Evolutionary conservation across 192 early-diverging fungal genomes (phyloP).

Genomic region (Cetraspora pellucida): DNA sequence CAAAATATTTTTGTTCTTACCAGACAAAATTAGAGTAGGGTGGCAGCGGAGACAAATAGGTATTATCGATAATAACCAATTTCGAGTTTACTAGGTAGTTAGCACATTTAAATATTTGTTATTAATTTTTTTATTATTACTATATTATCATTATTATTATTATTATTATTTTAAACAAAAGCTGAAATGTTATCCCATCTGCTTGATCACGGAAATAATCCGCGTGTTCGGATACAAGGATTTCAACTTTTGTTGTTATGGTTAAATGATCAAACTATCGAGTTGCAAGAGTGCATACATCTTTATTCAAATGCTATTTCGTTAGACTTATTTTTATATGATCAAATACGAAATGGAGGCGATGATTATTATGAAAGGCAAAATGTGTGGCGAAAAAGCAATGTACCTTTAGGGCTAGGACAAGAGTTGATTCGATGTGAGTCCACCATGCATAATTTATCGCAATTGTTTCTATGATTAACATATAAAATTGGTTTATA

Average conservation of each 20-base stretch:
- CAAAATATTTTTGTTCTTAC: slow-evolving; percentile 68
- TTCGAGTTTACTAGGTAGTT: too few species aligned
- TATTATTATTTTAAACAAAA: slow-evolving; percentile 28
- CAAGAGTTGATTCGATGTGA: not conserved
- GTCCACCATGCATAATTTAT: not conserved
- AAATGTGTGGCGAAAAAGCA: not conserved
- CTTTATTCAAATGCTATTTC: slow-evolving; percentile 71
- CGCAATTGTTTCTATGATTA: not conserved
- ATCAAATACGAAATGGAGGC: slow-evolving; percentile 30
- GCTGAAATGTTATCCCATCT: slow-evolving; percentile 66
- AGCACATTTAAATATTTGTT: not conserved
- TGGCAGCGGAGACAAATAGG: slow-evolving; percentile 73
- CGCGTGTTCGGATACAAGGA: slow-evolving; percentile 68
- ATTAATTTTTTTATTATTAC: not conserved
- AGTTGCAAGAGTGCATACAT: slow-evolving; percentile 58
- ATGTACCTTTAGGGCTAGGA: not conserved
- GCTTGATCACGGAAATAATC: slow-evolving; percentile 69
- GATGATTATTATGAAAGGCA: slow-evolving; percentile 6
- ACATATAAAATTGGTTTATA: not conserved
- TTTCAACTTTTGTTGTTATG: slow-evolving; percentile 72
- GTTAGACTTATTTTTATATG: slow-evolving; percentile 56
- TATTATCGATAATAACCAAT: slow-evolving; percentile 24
- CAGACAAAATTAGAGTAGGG: slow-evolving; percentile 70
- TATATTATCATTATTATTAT: not conserved
- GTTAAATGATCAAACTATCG: slow-evolving; percentile 67